These are phyloP conservation scores for Suhomyces choctaworum DNA, from an alignment of 1,139 yeast species.

Conservation along the genomic window DNA sequence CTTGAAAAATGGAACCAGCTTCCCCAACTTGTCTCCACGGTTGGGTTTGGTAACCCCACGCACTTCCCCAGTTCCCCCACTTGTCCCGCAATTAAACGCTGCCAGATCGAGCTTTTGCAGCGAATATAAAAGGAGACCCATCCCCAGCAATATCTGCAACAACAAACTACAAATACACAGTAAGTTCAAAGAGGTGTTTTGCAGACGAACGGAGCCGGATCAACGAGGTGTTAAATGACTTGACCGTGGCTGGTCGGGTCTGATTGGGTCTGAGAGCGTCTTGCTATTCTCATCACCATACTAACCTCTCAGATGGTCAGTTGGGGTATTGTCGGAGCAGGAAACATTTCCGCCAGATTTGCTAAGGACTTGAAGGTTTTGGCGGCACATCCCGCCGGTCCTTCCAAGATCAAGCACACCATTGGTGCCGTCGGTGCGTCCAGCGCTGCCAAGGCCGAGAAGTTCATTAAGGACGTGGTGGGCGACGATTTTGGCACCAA, in stretches of 20 bases:
- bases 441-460: conserved; percentile 26
- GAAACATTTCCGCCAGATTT: conserved; percentile 43
- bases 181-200: too few relatives aligned
- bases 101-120: too few relatives aligned
- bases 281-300: background rate
- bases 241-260: too few relatives aligned
- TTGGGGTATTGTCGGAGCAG: conserved; percentile 52
- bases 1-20: too few relatives aligned
- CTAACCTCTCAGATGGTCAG: conserved; percentile 15
- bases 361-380: conserved; percentile 36
- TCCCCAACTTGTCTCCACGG: too few relatives aligned
- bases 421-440: conserved; percentile 38
- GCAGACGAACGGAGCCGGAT: too few relatives aligned
- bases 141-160: background rate
- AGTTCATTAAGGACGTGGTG: conserved; percentile 23
- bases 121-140: background rate
- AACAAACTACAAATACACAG: background rate
- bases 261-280: too few relatives aligned
- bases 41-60: too few relatives aligned
- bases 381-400: conserved; percentile 18
- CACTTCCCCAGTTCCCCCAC: too few relatives aligned
- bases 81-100: too few relatives aligned
- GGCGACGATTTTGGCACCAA: conserved; percentile 17
- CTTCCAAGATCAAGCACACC: conserved; percentile 29
- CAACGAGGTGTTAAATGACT: too few relatives aligned